phyloP scores from a whole-genome alignment of 208 protist species.

The Acanthamoeba healyi region DNA sequence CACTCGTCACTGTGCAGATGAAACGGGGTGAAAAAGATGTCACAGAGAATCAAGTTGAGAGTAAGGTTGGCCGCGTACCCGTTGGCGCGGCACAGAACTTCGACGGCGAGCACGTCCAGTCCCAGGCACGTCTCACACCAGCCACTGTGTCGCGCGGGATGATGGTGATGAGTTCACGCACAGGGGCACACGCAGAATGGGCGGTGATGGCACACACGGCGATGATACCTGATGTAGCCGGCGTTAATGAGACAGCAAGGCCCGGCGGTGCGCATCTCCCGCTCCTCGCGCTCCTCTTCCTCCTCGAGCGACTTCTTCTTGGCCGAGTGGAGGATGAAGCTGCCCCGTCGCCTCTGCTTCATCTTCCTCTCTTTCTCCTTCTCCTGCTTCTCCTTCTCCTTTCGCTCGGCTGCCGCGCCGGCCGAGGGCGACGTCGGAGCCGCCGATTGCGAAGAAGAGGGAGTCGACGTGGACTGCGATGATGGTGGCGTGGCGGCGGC shows the following conservation, averaged over 20 bases:
- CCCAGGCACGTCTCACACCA: conserved; percentile 30
- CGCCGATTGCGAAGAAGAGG: background rate
- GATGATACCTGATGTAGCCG: conserved; percentile 34
- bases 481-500: background rate
- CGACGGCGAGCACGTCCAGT: conserved; percentile 3
- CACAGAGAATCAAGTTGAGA: background rate
- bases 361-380: background rate
- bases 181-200: background rate
- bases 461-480: background rate
- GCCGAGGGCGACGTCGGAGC: background rate
- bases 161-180: no score
- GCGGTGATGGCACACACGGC: no score
- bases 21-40: background rate
- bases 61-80: background rate
- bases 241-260: conserved; percentile 29
- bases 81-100: background rate
- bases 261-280: background rate
- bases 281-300: conserved; percentile 25
- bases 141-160: background rate
- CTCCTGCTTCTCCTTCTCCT: background rate
- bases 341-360: conserved; percentile 27
- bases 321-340: conserved; percentile 35
- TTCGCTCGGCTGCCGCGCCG: background rate
- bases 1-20: background rate
- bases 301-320: conserved; percentile 48